Evolutionary conservation across 2,329 filamentous ascomycete species (phyloP).

Genomic region (Colletotrichum limetticola): DNA sequence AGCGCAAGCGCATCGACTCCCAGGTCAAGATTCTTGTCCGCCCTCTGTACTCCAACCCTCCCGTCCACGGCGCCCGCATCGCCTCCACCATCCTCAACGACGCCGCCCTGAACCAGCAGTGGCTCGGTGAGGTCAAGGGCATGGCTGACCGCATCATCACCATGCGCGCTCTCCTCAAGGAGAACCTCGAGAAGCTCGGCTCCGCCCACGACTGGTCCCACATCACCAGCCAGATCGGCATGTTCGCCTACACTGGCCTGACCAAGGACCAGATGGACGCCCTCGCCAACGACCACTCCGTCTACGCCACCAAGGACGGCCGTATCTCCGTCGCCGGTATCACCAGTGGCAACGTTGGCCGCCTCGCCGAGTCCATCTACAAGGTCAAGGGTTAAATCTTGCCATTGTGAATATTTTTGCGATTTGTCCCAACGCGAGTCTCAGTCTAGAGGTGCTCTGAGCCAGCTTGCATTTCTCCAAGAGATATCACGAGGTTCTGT

Average conservation of each 20-base stretch:
- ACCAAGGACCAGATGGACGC: conserved; percentile 90
- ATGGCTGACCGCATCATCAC: conserved; percentile 99
- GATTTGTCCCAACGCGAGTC: not conserved
- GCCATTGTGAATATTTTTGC: not conserved
- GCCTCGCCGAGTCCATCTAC: conserved; percentile 85
- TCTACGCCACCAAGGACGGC: conserved; percentile 95
- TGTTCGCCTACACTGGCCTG: conserved; percentile 98
- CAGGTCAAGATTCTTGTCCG: conserved; percentile 99
- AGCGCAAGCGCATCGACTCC: conserved; percentile 95
- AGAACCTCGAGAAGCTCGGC: conserved; percentile 93
- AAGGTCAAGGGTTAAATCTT: conserved; percentile 76
- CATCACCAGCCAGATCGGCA: conserved; percentile 98
- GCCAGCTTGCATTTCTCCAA: conserved; percentile 1
- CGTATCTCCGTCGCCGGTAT: conserved; percentile 89
- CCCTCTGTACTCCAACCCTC: conserved; percentile 97
- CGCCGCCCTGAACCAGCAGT: conserved; percentile 86
- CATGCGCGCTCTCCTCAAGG: conserved; percentile 94
- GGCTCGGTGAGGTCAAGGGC: conserved; percentile 95
- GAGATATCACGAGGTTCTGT: conserved; percentile 21
- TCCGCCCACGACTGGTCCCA: conserved; percentile 99
- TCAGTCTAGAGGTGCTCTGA: not conserved
- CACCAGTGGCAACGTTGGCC: conserved; percentile 81
- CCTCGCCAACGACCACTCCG: conserved; percentile 94
- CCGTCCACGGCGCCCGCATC: conserved; percentile 94
- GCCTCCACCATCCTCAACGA: conserved; percentile 93